Evolutionary conservation across 495 filamentous ascomycete species (phyloP).

Genomic region (Xylaria curta): DNA sequence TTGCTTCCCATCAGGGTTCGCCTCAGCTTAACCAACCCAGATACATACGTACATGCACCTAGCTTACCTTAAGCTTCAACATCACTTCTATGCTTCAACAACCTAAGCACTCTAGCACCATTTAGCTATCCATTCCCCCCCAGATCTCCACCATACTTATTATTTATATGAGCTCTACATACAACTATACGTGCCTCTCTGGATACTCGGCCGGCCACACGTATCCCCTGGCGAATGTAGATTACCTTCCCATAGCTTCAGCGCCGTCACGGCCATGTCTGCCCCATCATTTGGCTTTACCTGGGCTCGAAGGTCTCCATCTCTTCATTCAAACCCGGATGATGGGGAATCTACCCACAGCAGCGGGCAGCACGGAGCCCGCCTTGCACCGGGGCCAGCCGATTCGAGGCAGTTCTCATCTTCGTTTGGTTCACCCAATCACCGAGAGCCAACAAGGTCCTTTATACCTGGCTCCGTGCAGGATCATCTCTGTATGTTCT

Average conservation of each 20-base stretch:
- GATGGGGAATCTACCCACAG: slow-evolving; percentile 35
- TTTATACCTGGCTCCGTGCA: slow-evolving; percentile 79
- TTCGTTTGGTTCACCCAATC: slow-evolving; percentile 47
- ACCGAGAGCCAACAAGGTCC: slow-evolving; percentile 75
- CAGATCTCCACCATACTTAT: not conserved
- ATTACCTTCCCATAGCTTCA: not conserved
- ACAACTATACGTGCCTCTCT: not conserved
- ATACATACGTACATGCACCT: not conserved
- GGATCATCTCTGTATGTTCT: slow-evolving; percentile 63
- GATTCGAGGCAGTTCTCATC: slow-evolving; percentile 47
- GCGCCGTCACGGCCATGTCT: slow-evolving; percentile 36
- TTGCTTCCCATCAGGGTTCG: not conserved
- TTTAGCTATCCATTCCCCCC: not conserved
- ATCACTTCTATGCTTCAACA: not conserved
- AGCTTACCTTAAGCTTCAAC: slow-evolving; percentile 10
- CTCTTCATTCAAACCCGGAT: slow-evolving; percentile 40
- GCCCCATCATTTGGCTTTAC: slow-evolving; percentile 46
- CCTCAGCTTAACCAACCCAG: not conserved
- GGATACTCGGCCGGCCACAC: not conserved
- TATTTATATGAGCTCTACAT: not conserved
- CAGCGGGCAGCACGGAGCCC: slow-evolving; percentile 31
- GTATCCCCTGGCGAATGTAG: not conserved
- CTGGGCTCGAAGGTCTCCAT: slow-evolving; percentile 49
- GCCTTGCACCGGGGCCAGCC: slow-evolving; percentile 22
- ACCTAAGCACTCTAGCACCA: not conserved